These are phyloP conservation scores for Ganoderma boninense DNA, from an alignment of 1,284 basidiomycete species.

Conservation along the genomic window DNA sequence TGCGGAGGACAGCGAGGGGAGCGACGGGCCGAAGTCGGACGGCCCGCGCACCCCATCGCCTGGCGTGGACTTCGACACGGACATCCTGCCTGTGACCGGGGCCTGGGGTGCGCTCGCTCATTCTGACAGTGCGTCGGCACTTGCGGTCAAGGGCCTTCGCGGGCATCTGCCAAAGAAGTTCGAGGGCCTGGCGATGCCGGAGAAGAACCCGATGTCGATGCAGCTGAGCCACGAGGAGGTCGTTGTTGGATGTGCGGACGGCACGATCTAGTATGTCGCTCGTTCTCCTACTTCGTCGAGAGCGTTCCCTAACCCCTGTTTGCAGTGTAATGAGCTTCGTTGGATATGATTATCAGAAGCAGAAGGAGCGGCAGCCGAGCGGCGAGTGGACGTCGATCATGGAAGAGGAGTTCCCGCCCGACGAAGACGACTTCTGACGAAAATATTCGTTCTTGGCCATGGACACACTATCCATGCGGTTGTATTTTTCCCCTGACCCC, in stretches of 20 bases:
- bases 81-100: constrained; percentile 68
- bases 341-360: constrained; percentile 64
- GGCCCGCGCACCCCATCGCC: constrained; percentile 36
- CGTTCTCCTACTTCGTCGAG: constrained; percentile 19
- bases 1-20: constrained; percentile 41
- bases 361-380: constrained; percentile 24
- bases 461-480: neutral
- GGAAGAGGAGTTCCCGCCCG: constrained; percentile 22
- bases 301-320: neutral
- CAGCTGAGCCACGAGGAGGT: constrained; percentile 87
- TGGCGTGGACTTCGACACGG: constrained; percentile 64
- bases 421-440: constrained; percentile 17
- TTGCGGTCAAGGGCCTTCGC: constrained; percentile 61
- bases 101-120: constrained; percentile 73
- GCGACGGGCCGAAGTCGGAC: constrained; percentile 30
- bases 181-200: constrained; percentile 76
- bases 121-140: constrained; percentile 41
- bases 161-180: constrained; percentile 72
- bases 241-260: constrained; percentile 86
- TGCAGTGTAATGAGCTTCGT: constrained; percentile 78
- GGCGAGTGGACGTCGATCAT: constrained; percentile 23
- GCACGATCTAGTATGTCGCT: constrained; percentile 81
- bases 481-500: neutral
- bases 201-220: constrained; percentile 91
- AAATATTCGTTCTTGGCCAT: neutral